Conservation (phyloP, 2,329 filamentous ascomycete species). For the Curvularia eragrostidis region DNA sequence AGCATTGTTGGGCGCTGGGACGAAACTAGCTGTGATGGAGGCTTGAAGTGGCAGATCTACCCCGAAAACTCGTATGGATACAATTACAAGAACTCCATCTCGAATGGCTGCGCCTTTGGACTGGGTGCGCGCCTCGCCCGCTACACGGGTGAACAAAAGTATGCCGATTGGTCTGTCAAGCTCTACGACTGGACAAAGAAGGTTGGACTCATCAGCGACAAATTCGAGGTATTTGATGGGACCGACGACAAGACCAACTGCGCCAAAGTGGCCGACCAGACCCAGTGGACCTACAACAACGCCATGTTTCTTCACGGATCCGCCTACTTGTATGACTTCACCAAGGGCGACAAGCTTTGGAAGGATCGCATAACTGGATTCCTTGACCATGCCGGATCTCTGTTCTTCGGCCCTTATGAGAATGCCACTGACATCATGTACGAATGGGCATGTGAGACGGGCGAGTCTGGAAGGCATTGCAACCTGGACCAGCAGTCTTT, state of each 20-base stretch:
- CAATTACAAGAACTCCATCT: conserved; percentile 82
- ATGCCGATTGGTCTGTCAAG: conserved; percentile 68
- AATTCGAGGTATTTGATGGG: conserved; percentile 63
- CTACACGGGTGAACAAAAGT: conserved; percentile 67
- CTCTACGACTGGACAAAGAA: conserved; percentile 65
- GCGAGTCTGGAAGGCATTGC: conserved; percentile 57
- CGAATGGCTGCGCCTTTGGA: conserved; percentile 84
- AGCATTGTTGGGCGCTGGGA: conserved; percentile 75
- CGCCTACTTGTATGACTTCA: conserved; percentile 63
- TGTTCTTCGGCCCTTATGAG: conserved; percentile 62
- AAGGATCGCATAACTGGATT: conserved; percentile 65
- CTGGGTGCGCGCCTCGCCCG: conserved; percentile 77
- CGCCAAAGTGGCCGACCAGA: conserved; percentile 55
- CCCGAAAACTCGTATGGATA: conserved; percentile 73
- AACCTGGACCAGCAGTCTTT: conserved; percentile 75
- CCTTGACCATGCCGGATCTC: conserved; percentile 55
- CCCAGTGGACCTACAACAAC: conserved; percentile 65
- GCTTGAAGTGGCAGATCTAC: conserved; percentile 83
- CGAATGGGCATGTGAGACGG: conserved; percentile 71
- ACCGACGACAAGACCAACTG: conserved; percentile 61
- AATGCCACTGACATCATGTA: conserved; percentile 64
- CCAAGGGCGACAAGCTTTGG: conserved; percentile 59
- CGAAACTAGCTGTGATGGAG: conserved; percentile 69
- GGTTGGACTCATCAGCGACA: conserved; percentile 59
- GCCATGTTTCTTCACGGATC: conserved; percentile 63